Conservation (phyloP, 305 asterid species). For the Lippia alba region DNA sequence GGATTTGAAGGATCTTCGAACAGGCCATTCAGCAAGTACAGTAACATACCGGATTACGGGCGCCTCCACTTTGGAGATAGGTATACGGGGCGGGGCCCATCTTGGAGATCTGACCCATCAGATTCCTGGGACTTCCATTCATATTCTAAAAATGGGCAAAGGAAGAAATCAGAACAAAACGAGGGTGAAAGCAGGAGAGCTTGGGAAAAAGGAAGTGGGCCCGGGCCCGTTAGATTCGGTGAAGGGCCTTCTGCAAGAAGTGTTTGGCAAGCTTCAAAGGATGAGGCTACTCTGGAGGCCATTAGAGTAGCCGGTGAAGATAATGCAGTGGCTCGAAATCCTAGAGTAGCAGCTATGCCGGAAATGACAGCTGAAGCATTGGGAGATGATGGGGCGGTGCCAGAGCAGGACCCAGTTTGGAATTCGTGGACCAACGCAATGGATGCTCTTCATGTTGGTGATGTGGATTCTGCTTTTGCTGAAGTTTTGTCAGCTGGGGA, state of each 20-base stretch:
- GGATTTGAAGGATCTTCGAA: slow-evolving; percentile 75
- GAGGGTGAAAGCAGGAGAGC: slow-evolving; percentile 78
- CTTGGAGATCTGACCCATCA: slow-evolving; percentile 79
- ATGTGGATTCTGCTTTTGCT: slow-evolving; percentile 86
- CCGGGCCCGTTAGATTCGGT: slow-evolving; percentile 69
- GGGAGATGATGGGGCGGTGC: slow-evolving; percentile 61
- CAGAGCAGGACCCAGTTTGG: slow-evolving; percentile 87
- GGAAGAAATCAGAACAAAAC: slow-evolving; percentile 66
- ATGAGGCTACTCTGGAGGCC: slow-evolving; percentile 97
- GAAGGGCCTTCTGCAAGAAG: slow-evolving; percentile 99
- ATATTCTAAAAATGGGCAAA: slow-evolving; percentile 71
- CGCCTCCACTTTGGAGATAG: slow-evolving; percentile 75
- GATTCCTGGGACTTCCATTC: slow-evolving; percentile 73
- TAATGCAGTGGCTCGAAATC: slow-evolving; percentile 68
- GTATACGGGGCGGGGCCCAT: slow-evolving; percentile 62
- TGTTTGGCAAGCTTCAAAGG: slow-evolving; percentile 99
- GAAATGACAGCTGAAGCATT: slow-evolving; percentile 84
- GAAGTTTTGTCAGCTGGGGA: slow-evolving; percentile 91
- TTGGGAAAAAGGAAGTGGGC: slow-evolving; percentile 47
- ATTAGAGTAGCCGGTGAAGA: slow-evolving; percentile 97
- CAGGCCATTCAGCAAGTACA: slow-evolving; percentile 74
- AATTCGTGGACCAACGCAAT: slow-evolving; percentile 91
- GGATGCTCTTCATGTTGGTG: slow-evolving; percentile 89
- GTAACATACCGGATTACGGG: slow-evolving; percentile 79
- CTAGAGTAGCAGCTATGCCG: slow-evolving; percentile 89